Evolutionary conservation across 106 monocot genomes (phyloP).

Genomic region (Dioscorea dumetorum): DNA sequence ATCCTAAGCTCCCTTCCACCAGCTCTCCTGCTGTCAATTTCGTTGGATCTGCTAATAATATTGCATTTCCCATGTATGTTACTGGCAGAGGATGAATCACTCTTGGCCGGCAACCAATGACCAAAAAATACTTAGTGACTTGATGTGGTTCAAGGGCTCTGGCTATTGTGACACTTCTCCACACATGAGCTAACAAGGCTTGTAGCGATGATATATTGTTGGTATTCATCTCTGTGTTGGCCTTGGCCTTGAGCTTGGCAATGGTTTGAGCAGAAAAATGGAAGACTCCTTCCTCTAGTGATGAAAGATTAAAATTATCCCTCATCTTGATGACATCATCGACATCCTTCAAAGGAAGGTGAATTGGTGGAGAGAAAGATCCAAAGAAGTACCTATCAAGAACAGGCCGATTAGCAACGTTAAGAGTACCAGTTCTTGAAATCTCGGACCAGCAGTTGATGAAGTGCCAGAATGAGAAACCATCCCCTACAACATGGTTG

Average conservation of each 20-base stretch:
- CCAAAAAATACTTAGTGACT: background rate
- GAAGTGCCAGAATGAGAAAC: conserved; percentile 29
- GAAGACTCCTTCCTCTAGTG: conserved; percentile 2
- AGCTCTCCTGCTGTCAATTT: background rate
- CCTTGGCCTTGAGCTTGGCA: background rate
- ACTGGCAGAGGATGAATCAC: conserved; percentile 3
- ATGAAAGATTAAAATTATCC: background rate
- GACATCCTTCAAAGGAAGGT: background rate
- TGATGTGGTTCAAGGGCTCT: background rate
- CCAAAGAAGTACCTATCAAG: conserved; percentile 1
- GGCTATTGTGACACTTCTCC: background rate
- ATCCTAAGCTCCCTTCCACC: background rate
- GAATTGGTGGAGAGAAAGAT: background rate
- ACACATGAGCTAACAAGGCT: background rate
- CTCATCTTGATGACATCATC: conserved; percentile 1
- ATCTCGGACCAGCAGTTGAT: conserved; percentile 22
- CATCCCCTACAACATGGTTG: conserved; percentile 22
- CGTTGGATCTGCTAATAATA: background rate
- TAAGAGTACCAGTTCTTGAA: background rate
- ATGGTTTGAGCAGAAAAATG: background rate
- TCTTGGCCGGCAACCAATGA: background rate
- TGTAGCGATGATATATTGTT: conserved; percentile 14
- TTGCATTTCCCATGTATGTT: conserved; percentile 7
- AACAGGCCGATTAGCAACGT: background rate
- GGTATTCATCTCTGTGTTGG: background rate